These are phyloP conservation scores for Russula sp. DNA, from an alignment of 768 basidiomycete species.

Conservation along the genomic window DNA sequence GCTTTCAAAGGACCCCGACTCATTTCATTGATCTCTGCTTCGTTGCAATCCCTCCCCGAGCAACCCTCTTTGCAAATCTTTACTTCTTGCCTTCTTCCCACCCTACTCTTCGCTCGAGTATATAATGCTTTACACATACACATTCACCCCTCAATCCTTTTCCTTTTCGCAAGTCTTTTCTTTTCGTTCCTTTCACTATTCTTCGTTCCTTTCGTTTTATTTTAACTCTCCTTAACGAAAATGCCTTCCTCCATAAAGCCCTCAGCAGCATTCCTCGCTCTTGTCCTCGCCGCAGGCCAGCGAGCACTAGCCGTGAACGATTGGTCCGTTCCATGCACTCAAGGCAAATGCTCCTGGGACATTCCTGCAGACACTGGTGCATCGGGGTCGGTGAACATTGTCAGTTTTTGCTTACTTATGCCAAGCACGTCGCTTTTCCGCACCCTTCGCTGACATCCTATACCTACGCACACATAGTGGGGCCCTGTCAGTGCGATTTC, in stretches of 20 bases:
- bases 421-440: neutral
- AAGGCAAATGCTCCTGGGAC: conserved; percentile 20
- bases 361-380: neutral
- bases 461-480: conserved; percentile 6
- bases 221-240: neutral
- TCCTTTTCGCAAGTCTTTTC: no score
- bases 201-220: no score
- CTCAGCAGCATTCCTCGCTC: neutral
- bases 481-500: conserved; percentile 20
- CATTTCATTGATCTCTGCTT: neutral
- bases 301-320: conserved; percentile 17
- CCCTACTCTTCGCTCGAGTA: neutral
- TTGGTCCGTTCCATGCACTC: conserved; percentile 19
- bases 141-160: no score
- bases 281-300: conserved; percentile 2
- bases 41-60: no score
- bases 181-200: no score
- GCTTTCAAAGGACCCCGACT: neutral
- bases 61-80: no score
- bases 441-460: neutral
- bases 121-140: no score
- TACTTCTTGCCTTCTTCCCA: neutral
- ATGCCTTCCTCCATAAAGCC: neutral
- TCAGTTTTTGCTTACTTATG: conserved; percentile 12
- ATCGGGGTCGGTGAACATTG: conserved; percentile 17